Percentiles rank a stretch among this genome's conserved stretches.
Conservation (phyloP, 495 filamentous ascomycete genomes). For the Trichoderma orchidacearum region DNA sequence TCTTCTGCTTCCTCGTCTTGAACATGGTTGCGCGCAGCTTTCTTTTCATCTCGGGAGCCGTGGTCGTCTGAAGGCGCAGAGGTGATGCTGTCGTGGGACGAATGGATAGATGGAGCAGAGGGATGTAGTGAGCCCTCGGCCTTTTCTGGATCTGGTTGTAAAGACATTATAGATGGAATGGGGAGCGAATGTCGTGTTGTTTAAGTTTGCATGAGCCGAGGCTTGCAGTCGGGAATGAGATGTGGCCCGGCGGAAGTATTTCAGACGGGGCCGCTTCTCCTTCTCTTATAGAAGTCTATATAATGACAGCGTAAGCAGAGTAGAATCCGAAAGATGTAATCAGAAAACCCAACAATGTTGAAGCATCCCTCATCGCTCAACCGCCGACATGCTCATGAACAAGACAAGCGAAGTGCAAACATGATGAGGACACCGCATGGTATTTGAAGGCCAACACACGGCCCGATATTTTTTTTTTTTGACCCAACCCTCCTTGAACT, state of each 20-base stretch:
- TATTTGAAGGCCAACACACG: background rate
- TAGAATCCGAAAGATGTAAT: no score
- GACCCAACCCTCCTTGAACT: background rate
- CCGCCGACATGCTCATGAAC: no score
- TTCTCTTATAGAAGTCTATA: no score
- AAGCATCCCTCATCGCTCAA: no score
- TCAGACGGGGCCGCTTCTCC: no score
- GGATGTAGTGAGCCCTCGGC: background rate
- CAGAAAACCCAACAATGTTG: no score
- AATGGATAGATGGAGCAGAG: background rate
- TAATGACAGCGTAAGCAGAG: no score
- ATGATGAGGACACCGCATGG: background rate
- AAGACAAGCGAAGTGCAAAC: no score
- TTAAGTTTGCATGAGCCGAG: no score
- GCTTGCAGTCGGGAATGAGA: no score
- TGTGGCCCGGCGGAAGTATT: no score
- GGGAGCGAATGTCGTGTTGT: background rate
- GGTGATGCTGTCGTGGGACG: background rate
- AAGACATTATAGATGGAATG: background rate
- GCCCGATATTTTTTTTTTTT: background rate
- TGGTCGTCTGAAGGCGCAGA: background rate
- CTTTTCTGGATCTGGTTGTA: background rate
- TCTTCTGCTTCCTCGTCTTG: background rate
- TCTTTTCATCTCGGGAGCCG: background rate
- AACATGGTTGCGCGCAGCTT: background rate